Conservation (phyloP, 2,329 filamentous ascomycete species). For the Gliomastix tumulicola region DNA sequence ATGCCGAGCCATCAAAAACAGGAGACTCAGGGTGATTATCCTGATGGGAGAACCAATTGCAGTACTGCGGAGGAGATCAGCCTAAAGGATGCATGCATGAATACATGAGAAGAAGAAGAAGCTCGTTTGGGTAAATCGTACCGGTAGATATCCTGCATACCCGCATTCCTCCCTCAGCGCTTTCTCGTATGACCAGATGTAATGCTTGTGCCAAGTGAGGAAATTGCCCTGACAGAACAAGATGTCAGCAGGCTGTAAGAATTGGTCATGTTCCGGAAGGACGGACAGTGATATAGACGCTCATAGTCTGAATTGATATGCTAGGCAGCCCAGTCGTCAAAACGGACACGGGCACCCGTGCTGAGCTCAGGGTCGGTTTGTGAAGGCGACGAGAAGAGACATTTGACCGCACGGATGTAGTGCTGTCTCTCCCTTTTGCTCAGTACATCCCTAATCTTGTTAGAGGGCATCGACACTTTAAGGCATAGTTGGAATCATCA, state of each 20-base stretch:
- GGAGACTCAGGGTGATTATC: slow-evolving; percentile 38
- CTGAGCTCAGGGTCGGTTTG: slow-evolving; percentile 10
- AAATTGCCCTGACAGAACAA: not conserved
- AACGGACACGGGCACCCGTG: slow-evolving; percentile 18
- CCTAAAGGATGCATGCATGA: no score
- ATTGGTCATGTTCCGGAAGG: not conserved
- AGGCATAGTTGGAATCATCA: no score
- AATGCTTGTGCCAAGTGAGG: not conserved
- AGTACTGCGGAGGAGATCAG: slow-evolving; percentile 26
- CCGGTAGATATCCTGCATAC: slow-evolving; percentile 1
- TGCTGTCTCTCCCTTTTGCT: slow-evolving; percentile 10
- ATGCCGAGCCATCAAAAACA: slow-evolving; percentile 47
- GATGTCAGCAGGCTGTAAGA: not conserved
- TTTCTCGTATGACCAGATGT: not conserved
- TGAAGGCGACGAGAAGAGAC: slow-evolving; percentile 12
- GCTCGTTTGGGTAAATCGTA: not conserved
- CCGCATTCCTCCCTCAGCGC: slow-evolving; percentile 6
- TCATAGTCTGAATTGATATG: slow-evolving; percentile 18
- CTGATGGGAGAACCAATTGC: slow-evolving; percentile 43
- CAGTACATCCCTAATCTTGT: no score
- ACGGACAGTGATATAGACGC: slow-evolving; percentile 14
- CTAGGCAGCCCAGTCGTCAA: slow-evolving; percentile 22
- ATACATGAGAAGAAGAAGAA: no score
- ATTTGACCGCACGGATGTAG: slow-evolving; percentile 16
- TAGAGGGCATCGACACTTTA: no score